These are phyloP conservation scores for Melaleuca quinquenervia DNA, from an alignment of 345 rosid genomes.

Conservation along the genomic window DNA sequence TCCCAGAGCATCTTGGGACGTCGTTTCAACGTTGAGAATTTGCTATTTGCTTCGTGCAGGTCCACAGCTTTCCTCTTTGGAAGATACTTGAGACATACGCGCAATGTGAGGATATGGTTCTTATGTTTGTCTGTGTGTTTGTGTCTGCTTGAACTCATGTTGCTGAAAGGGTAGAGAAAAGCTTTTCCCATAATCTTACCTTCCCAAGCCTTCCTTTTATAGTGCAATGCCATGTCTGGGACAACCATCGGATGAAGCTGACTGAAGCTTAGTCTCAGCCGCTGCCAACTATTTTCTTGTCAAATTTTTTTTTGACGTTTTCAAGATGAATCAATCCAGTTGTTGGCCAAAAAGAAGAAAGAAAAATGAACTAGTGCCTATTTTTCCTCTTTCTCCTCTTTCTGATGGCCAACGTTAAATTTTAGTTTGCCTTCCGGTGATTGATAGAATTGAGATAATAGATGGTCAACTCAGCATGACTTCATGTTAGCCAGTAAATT, in stretches of 20 bases:
- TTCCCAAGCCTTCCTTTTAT: background rate
- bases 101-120: background rate
- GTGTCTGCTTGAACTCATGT: background rate
- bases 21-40: background rate
- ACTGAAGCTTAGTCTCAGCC: background rate
- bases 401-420: background rate
- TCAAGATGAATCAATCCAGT: background rate
- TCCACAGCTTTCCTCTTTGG: background rate
- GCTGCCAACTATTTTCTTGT: background rate
- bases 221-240: background rate
- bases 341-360: background rate
- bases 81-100: background rate
- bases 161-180: background rate
- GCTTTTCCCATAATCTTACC: background rate
- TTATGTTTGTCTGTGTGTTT: background rate
- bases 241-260: background rate
- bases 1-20: background rate
- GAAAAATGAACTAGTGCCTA: background rate
- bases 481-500: background rate
- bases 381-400: background rate
- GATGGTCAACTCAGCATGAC: background rate
- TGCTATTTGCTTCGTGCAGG: background rate
- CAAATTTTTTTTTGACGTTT: background rate
- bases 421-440: background rate
- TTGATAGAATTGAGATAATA: background rate